phyloP scores from a whole-genome alignment of 2,329 filamentous ascomycete species.

The Teratosphaeria pseudoeucalypti region DNA sequence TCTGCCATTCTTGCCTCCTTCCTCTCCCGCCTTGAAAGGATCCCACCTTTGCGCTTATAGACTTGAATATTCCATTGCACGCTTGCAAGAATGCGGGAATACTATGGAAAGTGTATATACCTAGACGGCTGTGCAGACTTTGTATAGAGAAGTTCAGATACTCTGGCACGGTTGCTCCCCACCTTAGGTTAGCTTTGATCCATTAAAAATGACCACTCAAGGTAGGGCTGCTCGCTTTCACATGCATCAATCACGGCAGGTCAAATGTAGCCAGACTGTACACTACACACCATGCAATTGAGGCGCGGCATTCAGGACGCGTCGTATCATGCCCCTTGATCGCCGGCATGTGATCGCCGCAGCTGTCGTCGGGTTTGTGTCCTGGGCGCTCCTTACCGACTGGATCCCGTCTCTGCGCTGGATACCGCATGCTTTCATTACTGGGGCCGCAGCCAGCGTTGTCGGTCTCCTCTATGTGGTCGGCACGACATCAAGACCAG shows the following conservation, averaged over 20 bases:
- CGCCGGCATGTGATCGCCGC: constrained; percentile 61
- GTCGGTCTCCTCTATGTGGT: constrained; percentile 49
- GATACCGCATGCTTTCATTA: constrained; percentile 71
- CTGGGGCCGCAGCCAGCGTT: constrained; percentile 50
- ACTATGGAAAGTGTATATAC: too few relatives aligned
- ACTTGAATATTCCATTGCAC: too few relatives aligned
- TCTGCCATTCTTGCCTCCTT: too few relatives aligned
- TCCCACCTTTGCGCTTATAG: too few relatives aligned
- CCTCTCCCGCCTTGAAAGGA: too few relatives aligned
- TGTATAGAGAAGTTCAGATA: too few relatives aligned
- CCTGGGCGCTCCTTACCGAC: constrained; percentile 77
- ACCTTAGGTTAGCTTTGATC: background rate
- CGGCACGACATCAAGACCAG: constrained; percentile 50
- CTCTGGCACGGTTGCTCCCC: too few relatives aligned
- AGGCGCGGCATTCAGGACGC: constrained; percentile 6
- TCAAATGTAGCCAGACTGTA: too few relatives aligned
- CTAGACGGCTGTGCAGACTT: too few relatives aligned
- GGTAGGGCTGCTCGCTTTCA: background rate
- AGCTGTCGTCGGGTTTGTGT: constrained; percentile 61
- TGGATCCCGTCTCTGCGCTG: constrained; percentile 77
- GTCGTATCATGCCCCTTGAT: constrained; percentile 54
- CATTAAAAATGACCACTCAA: background rate
- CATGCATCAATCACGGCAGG: background rate
- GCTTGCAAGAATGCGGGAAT: too few relatives aligned
- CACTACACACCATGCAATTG: constrained; percentile 4